A percentile compares a stretch with the other conserved stretches of the same genome.
Evolutionary conservation across 2,329 filamentous ascomycete species (phyloP).

Genomic region (Zymoseptoria brevis): DNA sequence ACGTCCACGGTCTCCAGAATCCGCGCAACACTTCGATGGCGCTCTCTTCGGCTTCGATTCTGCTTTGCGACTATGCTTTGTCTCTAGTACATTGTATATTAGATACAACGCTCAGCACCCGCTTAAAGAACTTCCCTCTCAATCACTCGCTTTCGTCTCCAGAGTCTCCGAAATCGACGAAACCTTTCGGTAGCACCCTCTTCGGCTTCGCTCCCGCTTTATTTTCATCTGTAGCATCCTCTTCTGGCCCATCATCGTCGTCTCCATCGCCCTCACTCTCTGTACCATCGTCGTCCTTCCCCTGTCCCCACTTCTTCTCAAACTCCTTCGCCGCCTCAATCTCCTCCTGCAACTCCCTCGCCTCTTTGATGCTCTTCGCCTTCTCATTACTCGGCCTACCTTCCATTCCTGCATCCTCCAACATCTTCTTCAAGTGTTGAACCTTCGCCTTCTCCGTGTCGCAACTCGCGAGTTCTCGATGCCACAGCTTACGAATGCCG

Average conservation of each 20-base stretch:
- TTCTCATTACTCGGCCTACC: constrained; percentile 80
- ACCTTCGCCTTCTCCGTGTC: constrained; percentile 73
- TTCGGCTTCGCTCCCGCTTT: constrained; percentile 9
- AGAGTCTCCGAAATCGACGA: constrained; percentile 32
- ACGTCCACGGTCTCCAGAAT: too few species aligned
- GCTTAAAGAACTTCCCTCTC: not conserved
- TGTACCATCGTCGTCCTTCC: constrained; percentile 7
- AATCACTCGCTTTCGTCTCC: constrained; percentile 27
- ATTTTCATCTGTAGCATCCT: constrained; percentile 5
- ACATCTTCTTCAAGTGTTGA: constrained; percentile 67
- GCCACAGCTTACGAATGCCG: constrained; percentile 87
- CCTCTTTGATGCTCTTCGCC: constrained; percentile 79
- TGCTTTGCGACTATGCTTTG: too few species aligned
- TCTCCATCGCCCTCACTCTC: constrained; percentile 5
- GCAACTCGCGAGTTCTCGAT: constrained; percentile 69
- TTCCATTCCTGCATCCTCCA: constrained; percentile 77
- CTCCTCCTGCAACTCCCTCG: constrained; percentile 74
- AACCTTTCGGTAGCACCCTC: constrained; percentile 24
- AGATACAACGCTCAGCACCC: not conserved
- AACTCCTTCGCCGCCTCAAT: constrained; percentile 78
- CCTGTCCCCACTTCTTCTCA: constrained; percentile 65
- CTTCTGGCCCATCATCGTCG: constrained; percentile 7
- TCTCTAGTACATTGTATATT: not conserved
- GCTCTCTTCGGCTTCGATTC: too few species aligned
- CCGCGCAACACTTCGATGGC: too few species aligned